Evolutionary conservation across 75 land plant genomes (phyloP), one percentile per base, ranked within the genome.

Genomic region (Pseudotsuga menziesii): DNA sequence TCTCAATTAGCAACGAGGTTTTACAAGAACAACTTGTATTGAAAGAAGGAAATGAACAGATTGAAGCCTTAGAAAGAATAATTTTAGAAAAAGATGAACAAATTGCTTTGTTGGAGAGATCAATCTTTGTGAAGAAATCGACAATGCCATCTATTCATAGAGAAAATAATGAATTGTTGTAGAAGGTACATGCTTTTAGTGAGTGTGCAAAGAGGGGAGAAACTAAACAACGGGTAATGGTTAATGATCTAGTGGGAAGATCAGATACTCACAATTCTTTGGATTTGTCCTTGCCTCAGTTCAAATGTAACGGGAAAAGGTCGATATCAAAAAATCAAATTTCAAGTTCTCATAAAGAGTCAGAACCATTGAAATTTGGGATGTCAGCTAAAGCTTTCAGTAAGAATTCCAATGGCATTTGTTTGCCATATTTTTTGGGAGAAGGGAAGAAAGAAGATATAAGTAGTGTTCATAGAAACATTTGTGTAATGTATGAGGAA

Each of bases 351-450:
- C 44, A 67, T 16, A 48, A 67, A 67, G 71, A 39, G 71, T 39
- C 7, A 16, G 19, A 39, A 22, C 39, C 39, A 22, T 44, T 39
- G 48, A 67, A 39, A 39, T 67, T 44, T 67, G 52, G 39, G 41
- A 39, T 17, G 19, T 39, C 52, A 67, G 44, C 39, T 2, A 39
- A 67, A 36, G 20, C 22, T 7, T 39, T 20, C 17, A 67, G 71
- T 35, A 67, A 14, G 35, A 67, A 39, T 39, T 67, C n/a, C 20
- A 67, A 67, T 39, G 71, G 5, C 22, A 67, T 67, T 67, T 67
- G 22, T 35, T 67, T 17, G 36, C 35, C 39, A 67, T 35, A 48
- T 39, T 67, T 35, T 67, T 23, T 67, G 5, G 44, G n/a, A 39
- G 44, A 36, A 67, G 71, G 19, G 19, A 36, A 67, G n/a, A 67